Percentiles rank a stretch among this genome's conserved stretches.
These are phyloP conservation scores for Lecanosticta acicola DNA, from an alignment of 2,329 filamentous ascomycete genomes.

Conservation along the genomic window DNA sequence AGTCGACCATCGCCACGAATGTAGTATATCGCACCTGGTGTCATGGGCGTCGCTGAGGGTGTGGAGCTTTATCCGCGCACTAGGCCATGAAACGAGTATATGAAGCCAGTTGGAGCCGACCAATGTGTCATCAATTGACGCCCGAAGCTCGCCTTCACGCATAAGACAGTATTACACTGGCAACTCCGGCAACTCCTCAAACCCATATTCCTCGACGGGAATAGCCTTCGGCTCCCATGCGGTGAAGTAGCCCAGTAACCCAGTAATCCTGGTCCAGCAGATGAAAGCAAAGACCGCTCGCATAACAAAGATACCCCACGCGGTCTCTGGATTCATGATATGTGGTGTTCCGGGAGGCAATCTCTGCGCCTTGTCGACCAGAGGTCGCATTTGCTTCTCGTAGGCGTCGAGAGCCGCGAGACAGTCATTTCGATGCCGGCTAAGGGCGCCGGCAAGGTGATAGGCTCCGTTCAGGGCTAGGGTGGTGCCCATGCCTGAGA, in stretches of 20 bases:
- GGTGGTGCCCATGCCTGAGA: conserved; percentile 34
- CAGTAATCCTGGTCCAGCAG: conserved; percentile 12
- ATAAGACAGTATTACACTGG: background rate
- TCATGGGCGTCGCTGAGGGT: too few species aligned
- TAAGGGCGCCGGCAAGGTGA: conserved; percentile 29
- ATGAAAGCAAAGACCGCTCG: conserved; percentile 12
- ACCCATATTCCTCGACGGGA: conserved; percentile 27
- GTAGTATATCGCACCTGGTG: too few species aligned
- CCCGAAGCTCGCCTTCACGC: too few species aligned
- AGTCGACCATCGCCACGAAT: too few species aligned
- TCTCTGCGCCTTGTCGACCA: conserved; percentile 25
- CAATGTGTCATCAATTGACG: too few species aligned
- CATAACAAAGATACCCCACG: conserved; percentile 18
- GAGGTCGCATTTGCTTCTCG: conserved; percentile 21
- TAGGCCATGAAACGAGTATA: too few species aligned
- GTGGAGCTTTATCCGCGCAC: too few species aligned
- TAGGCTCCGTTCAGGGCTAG: conserved; percentile 33
- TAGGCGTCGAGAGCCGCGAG: conserved; percentile 23
- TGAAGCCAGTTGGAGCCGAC: too few species aligned
- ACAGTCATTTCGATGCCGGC: conserved; percentile 15
- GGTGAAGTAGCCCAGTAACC: conserved; percentile 14
- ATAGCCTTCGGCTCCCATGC: conserved; percentile 24
- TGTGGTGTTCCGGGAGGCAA: conserved; percentile 22
- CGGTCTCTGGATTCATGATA: conserved; percentile 23
- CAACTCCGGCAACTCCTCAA: conserved; percentile 17